Base-by-base conservation (phyloP, 257 asterid species). In the Lavandula angustifolia region DNA sequence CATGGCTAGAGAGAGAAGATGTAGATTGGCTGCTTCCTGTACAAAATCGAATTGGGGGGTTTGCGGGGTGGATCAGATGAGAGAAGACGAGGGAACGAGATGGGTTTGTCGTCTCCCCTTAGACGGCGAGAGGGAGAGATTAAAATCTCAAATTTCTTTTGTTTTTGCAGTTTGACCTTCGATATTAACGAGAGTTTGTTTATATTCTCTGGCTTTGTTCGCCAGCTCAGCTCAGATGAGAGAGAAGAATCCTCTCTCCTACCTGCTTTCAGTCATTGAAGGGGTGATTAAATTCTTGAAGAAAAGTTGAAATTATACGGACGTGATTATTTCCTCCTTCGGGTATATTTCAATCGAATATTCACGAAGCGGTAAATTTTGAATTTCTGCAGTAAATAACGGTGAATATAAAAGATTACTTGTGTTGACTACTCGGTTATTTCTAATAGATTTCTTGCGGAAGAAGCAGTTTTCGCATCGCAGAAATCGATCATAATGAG, bases 41-140 rank as follows among this genome's bases (percentile, higher is more conserved):
- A 22, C 27, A 22, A 22, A n/a, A n/a, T n/a, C n/a, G n/a, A 7
- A 41, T 12, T 60, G n/a, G 22, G 5, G 3, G 0, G 0, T 41
- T 38, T 17, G 22, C 5, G 59, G 35, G 66, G 46, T 56, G 61
- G 43, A 48, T 54, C 56, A 68, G 73, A 68, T 33, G 73, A 34
- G 73, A 61, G 72, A 35, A 56, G 65, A 68, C 47, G 48, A 68
- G 54, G 59, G 73, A 58, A 38, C 49, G 67, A 58, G 73, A 69
- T 37, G 67, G 34, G 52, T 18, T 46, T 67, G 66, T 57, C 63
- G 59, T 67, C 63, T 31, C 18, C 59, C n/a, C 34, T 41, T 67
- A 56, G 8, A 56, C 22, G n/a, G 49, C 1, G 10, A 4, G 40
- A 18, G 52, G 7, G 17, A 31, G 64, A 43, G 50, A 33, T 27